phyloP scores from a whole-genome alignment of 2,329 filamentous ascomycete species.

The Aspergillus thermomutatus region DNA sequence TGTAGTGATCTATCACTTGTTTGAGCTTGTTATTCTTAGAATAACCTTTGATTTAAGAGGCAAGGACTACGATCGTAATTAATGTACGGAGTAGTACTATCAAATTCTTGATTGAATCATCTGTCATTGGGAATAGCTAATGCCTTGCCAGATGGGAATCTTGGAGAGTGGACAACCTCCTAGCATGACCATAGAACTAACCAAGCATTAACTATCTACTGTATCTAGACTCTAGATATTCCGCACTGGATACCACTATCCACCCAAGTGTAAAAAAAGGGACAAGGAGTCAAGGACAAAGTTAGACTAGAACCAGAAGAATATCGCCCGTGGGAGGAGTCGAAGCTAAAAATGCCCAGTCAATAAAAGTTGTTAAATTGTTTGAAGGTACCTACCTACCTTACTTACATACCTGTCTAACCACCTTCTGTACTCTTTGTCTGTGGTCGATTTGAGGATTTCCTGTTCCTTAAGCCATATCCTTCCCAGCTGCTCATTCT shows the following conservation, averaged over 20 bases:
- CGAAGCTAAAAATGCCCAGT: background rate
- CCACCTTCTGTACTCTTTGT: background rate
- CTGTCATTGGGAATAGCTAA: background rate
- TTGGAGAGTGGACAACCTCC: background rate
- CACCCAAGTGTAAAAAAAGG: background rate
- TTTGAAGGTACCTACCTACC: background rate
- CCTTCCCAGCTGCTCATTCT: background rate
- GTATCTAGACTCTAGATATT: background rate
- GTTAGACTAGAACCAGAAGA: constrained; percentile 16
- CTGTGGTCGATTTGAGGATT: background rate
- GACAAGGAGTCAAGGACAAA: background rate
- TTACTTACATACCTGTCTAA: background rate
- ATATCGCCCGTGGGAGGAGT: constrained; percentile 7
- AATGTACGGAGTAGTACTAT: background rate
- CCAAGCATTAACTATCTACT: background rate
- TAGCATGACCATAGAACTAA: background rate
- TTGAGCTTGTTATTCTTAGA: background rate
- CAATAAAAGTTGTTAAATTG: background rate
- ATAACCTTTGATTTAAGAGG: background rate
- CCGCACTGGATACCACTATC: background rate
- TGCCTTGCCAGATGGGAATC: background rate
- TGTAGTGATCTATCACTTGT: background rate
- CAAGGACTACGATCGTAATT: background rate
- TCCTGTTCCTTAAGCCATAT: background rate
- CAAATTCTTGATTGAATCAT: background rate